Conservation (phyloP, 306 rosid species). For the Ammopiptanthus mongolicus region DNA sequence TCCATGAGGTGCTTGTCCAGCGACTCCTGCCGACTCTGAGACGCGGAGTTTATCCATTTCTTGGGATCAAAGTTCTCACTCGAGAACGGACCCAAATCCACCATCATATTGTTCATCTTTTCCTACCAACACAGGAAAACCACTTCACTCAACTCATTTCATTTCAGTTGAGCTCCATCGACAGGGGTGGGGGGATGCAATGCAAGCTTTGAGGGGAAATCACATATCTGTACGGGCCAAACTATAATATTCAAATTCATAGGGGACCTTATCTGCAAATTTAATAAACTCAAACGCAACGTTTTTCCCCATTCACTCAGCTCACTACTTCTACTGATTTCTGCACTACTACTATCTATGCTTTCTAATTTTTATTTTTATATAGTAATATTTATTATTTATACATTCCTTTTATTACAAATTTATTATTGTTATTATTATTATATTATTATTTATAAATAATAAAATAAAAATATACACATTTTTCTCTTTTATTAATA, state of each 20-base stretch:
- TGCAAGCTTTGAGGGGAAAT: background rate
- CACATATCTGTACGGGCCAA: background rate
- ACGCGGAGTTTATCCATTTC: conserved; percentile 92
- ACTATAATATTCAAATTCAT: background rate
- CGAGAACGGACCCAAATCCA: conserved; percentile 92
- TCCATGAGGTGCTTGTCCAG: conserved; percentile 81
- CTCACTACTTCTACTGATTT: no score
- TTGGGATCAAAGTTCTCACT: conserved; percentile 76
- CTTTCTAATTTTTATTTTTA: no score
- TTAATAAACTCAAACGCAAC: background rate
- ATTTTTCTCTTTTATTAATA: no score
- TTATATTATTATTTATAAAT: no score
- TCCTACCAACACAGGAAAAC: background rate
- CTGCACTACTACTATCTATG: no score
- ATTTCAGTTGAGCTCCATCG: conserved; percentile 8
- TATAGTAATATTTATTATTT: no score
- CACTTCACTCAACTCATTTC: background rate
- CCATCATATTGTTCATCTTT: conserved; percentile 46
- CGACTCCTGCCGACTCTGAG: conserved; percentile 80
- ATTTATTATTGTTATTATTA: no score
- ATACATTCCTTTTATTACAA: no score
- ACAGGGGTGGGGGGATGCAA: background rate
- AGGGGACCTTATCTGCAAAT: background rate
- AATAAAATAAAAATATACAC: no score
- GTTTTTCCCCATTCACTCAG: background rate